Evolutionary conservation across 345 rosid genomes (phyloP), one percentile per base, ranked within the genome.

Genomic region (Excoecaria agallocha): DNA sequence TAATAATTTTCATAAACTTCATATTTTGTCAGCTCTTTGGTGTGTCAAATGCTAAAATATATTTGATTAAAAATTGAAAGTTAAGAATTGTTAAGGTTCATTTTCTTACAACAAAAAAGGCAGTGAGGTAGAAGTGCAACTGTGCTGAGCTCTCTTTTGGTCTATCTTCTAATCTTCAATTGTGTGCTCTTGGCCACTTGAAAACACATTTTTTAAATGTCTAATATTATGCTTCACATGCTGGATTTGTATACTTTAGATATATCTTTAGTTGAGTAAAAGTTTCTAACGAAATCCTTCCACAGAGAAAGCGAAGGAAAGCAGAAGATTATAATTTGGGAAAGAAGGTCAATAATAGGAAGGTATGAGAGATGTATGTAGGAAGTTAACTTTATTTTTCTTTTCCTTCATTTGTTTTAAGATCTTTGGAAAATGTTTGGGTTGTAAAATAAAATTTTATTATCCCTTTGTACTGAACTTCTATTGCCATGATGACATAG

Each of bases 241-340:
- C 48, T 35, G 50, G 35, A 56, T 46, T 61, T 73, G 9, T 3
- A 39, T 62, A 7, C 24, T 10, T 16, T 13, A n/a, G 30, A 30
- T 30, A 24, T 38, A 39, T 35, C 5, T 46, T 79, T 63, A 5
- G 51, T 37, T 35, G 52, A 22, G 19, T 54, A 3, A 65, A 57
- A 67, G 52, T 25, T 24, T 59, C 66, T 74, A 41, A 48, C 80
- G 52, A 62, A 48, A 76, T 70, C 68, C 43, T 82, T 80, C 73
- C 50, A 48, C 87, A 93, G 99, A 88, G 94, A 83, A 95, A 95
- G 80, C 85, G 97, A 80, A 88, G 96, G 82, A 94, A 92, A 87
- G 77, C 87, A 65, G 94, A 92, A 62, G 97, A 94, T 54, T 75
- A 81, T 55, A 78, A 71, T 46, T n/a, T 70, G 60, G 97, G 90